Percentiles rank a stretch among this genome's conserved stretches.
Evolutionary conservation across 139 green algal species (phyloP).

Genomic region (Nannochloris sp.): DNA sequence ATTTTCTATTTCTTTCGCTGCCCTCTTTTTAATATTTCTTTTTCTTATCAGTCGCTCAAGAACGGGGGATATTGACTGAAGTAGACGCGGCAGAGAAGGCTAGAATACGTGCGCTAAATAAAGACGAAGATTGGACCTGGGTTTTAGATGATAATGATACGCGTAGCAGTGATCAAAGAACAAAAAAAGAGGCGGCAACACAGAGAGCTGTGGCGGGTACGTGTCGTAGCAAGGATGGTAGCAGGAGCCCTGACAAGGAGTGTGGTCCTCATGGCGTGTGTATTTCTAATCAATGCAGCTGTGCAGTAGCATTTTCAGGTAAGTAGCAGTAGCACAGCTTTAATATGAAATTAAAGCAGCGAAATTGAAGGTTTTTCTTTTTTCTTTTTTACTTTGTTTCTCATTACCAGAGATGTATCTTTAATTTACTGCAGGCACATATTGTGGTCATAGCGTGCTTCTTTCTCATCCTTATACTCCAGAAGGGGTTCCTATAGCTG

Average conservation of each 20-base stretch:
- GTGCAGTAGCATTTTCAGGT: neutral
- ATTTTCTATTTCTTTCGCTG: neutral
- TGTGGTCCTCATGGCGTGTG: conserved; percentile 3
- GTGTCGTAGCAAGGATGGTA: neutral
- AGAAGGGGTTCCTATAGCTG: neutral
- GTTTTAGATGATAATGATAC: neutral
- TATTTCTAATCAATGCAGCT: neutral
- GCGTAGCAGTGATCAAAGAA: neutral
- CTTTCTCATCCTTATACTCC: neutral
- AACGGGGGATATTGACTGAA: conserved; percentile 9
- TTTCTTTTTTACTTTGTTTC: neutral
- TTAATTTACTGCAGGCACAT: neutral
- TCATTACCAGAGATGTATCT: neutral
- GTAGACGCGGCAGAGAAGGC: neutral
- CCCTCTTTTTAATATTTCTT: neutral
- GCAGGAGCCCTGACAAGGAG: neutral
- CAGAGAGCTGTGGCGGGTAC: neutral
- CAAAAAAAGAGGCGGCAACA: neutral
- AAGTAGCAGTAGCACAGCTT: neutral
- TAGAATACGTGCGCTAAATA: neutral
- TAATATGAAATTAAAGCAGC: no score
- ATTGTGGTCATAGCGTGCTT: neutral
- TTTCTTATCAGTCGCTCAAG: neutral
- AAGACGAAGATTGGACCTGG: no score
- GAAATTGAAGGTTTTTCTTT: neutral